These are phyloP conservation scores for Heliosperma pusillum DNA, from an alignment of 148 eudicot species.

Conservation along the genomic window DNA sequence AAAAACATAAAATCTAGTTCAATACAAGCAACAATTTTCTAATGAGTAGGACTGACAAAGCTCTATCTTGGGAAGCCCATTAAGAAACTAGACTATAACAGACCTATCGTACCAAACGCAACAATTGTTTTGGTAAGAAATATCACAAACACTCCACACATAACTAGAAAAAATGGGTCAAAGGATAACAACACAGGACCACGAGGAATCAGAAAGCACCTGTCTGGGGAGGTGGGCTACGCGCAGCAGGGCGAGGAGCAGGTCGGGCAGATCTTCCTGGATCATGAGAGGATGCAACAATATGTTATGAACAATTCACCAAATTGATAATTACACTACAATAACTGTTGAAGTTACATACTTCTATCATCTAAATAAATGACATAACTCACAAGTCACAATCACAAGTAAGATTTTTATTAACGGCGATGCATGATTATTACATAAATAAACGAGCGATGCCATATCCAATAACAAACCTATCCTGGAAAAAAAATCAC, in stretches of 20 bases:
- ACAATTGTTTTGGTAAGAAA: neutral
- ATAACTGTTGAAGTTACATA: neutral
- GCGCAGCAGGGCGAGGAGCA: slow-evolving; percentile 65
- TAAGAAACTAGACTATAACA: neutral
- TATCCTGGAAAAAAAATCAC: too few relatives aligned
- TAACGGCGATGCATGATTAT: too few relatives aligned
- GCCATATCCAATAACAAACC: too few relatives aligned
- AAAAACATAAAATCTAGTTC: neutral
- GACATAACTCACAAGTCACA: neutral
- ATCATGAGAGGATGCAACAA: neutral
- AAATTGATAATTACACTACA: neutral
- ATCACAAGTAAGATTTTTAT: neutral
- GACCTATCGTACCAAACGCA: neutral
- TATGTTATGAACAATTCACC: neutral
- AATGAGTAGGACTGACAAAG: neutral
- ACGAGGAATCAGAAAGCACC: slow-evolving; percentile 28
- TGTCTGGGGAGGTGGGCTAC: slow-evolving; percentile 59
- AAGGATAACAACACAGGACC: neutral
- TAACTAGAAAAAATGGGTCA: neutral
- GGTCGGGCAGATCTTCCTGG: slow-evolving; percentile 83
- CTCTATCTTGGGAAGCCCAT: neutral
- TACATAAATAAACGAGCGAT: too few relatives aligned
- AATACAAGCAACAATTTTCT: neutral
- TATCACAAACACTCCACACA: neutral
- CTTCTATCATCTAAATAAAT: neutral